phyloP scores from a whole-genome alignment of 176 grass and related monocot genomes.

The Avena sativa region DNA sequence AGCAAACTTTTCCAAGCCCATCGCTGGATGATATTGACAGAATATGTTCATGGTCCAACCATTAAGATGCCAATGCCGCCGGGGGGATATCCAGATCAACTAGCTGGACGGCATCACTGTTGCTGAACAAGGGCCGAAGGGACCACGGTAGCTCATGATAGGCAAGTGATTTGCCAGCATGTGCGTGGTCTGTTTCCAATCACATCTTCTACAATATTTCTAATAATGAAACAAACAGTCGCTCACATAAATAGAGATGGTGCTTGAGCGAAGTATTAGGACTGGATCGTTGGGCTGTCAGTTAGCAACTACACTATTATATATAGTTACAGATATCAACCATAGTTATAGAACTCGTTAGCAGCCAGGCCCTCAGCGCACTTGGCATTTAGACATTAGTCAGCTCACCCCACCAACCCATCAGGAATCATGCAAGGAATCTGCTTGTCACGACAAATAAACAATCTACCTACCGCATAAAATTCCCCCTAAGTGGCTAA shows the following conservation, averaged over 20 bases:
- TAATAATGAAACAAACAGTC: not conserved
- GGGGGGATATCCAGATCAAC: conserved; percentile 35
- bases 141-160: conserved; percentile 6
- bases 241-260: not conserved
- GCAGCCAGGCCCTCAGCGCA: conserved; percentile 19
- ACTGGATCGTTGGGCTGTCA: not conserved
- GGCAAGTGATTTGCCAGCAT: conserved; percentile 38
- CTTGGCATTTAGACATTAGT: conserved; percentile 16
- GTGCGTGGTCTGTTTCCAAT: conserved; percentile 14
- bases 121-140: not conserved
- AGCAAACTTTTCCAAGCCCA: conserved; percentile 23
- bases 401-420: conserved; percentile 40
- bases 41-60: conserved; percentile 2
- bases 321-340: not conserved
- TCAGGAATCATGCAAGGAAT: conserved; percentile 13
- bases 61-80: conserved; percentile 24
- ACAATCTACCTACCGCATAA: conserved; percentile 16
- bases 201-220: conserved; percentile 34
- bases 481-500: conserved; percentile 16
- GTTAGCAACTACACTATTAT: not conserved
- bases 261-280: not conserved
- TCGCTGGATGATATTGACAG: conserved; percentile 32
- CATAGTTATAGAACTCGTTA: conserved; percentile 10
- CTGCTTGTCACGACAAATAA: conserved; percentile 21
- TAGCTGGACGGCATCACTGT: conserved; percentile 38